Percentiles rank a stretch among this genome's conserved stretches.
These are phyloP conservation scores for Saccharomycopsis sp. DNA, from an alignment of 805 yeast genomes.

Conservation along the genomic window DNA sequence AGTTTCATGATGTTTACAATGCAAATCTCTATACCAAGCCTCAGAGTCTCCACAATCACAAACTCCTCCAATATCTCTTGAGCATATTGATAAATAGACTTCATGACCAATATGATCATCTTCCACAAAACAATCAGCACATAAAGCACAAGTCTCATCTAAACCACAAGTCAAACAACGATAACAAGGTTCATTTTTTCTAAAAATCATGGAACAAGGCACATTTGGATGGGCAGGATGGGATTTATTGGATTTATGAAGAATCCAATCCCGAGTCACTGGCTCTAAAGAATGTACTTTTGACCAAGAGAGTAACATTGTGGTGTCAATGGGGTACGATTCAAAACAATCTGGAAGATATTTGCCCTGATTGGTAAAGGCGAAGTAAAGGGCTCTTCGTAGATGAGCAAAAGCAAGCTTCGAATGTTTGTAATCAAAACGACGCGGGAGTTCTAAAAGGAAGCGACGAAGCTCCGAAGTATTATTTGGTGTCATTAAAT, in stretches of 20 bases:
- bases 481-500: conserved; percentile 1
- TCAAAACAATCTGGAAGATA: conserved; percentile 28
- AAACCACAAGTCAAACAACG: conserved; percentile 68
- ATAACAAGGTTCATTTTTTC: conserved; percentile 54
- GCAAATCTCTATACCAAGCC: conserved; percentile 49
- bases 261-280: conserved; percentile 6
- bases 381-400: conserved; percentile 24
- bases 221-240: conserved; percentile 41
- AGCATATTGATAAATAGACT: conserved; percentile 31
- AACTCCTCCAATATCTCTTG: conserved; percentile 39
- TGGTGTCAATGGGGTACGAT: conserved; percentile 15
- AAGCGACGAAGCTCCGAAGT: conserved; percentile 4
- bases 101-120: conserved; percentile 60
- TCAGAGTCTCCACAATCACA: conserved; percentile 89
- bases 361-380: conserved; percentile 30
- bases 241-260: conserved; percentile 6
- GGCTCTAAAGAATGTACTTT: conserved; percentile 8
- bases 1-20: conserved; percentile 21
- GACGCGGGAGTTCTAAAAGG: conserved; percentile 7
- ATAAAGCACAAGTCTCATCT: conserved; percentile 71
- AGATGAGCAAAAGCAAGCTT: conserved; percentile 1
- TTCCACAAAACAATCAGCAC: conserved; percentile 61
- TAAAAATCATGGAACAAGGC: conserved; percentile 58
- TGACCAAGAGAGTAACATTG: conserved; percentile 20
- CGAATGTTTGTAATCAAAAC: conserved; percentile 5